Evolutionary conservation across 2,329 filamentous ascomycete genomes (phyloP).

Genomic region (Xylariaceae sp.): DNA sequence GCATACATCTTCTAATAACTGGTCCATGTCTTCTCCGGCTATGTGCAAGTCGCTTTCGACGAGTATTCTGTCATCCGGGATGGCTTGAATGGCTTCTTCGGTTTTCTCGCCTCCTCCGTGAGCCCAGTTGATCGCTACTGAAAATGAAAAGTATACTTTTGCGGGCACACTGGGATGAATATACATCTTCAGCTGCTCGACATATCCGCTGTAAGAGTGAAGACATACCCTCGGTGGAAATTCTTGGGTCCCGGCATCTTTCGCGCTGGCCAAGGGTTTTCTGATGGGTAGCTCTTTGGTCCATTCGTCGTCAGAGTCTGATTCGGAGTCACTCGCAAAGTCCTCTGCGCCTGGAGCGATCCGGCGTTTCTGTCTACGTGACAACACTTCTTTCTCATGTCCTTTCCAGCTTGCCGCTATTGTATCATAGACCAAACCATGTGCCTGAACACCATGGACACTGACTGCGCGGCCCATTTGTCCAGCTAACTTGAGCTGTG

Average conservation of each 20-base stretch:
- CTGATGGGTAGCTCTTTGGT: not conserved
- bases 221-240: constrained; percentile 89
- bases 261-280: not conserved
- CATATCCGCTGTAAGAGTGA: constrained; percentile 83
- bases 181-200: constrained; percentile 75
- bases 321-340: constrained; percentile 37
- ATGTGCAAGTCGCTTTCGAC: constrained; percentile 87
- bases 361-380: constrained; percentile 53
- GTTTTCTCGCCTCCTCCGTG: constrained; percentile 46
- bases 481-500: constrained; percentile 69
- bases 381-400: constrained; percentile 58
- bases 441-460: constrained; percentile 72
- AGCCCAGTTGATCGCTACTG: constrained; percentile 73
- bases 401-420: constrained; percentile 67
- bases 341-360: constrained; percentile 47
- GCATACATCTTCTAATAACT: constrained; percentile 68
- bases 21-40: constrained; percentile 79
- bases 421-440: constrained; percentile 65
- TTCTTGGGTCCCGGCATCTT: constrained; percentile 43
- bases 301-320: constrained; percentile 33
- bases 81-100: constrained; percentile 62
- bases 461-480: constrained; percentile 62
- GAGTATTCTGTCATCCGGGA: constrained; percentile 76
- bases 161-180: constrained; percentile 68
- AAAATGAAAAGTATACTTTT: constrained; percentile 84